phyloP scores from a whole-genome alignment of 129 eudicot genomes.

The Ambrosia trifida region DNA sequence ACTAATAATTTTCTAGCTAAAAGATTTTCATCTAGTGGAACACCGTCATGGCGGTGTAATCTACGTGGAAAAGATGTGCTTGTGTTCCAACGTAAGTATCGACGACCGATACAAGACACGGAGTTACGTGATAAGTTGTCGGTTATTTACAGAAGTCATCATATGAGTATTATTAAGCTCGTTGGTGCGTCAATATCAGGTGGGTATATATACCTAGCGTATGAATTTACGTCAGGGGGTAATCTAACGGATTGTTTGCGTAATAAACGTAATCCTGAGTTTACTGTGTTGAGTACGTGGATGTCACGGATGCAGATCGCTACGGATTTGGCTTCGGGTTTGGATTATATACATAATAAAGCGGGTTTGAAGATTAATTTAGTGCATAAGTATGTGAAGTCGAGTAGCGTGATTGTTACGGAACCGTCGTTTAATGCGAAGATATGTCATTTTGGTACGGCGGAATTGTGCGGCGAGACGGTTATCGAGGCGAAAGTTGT shows the following conservation, averaged over 20 bases:
- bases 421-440: slow-evolving; percentile 78
- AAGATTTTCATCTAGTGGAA: slow-evolving; percentile 53
- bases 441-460: slow-evolving; percentile 93
- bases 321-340: slow-evolving; percentile 73
- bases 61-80: slow-evolving; percentile 57
- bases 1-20: slow-evolving; percentile 77
- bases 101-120: slow-evolving; percentile 34
- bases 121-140: slow-evolving; percentile 58
- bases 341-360: slow-evolving; percentile 81
- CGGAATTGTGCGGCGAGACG: slow-evolving; percentile 86
- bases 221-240: slow-evolving; percentile 63
- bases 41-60: slow-evolving; percentile 78
- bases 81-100: slow-evolving; percentile 66
- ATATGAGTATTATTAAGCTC: slow-evolving; percentile 59
- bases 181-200: slow-evolving; percentile 68
- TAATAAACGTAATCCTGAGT: slow-evolving; percentile 63
- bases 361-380: slow-evolving; percentile 52
- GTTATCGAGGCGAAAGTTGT: slow-evolving; percentile 22
- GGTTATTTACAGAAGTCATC: slow-evolving; percentile 67
- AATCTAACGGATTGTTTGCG: slow-evolving; percentile 64
- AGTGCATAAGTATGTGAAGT: slow-evolving; percentile 80
- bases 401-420: slow-evolving; percentile 77
- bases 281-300: slow-evolving; percentile 77
- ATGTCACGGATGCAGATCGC: slow-evolving; percentile 83
- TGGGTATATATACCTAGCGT: slow-evolving; percentile 65